These are phyloP conservation scores for Apocynum venetum DNA, from an alignment of 257 asterid genomes.

Conservation along the genomic window DNA sequence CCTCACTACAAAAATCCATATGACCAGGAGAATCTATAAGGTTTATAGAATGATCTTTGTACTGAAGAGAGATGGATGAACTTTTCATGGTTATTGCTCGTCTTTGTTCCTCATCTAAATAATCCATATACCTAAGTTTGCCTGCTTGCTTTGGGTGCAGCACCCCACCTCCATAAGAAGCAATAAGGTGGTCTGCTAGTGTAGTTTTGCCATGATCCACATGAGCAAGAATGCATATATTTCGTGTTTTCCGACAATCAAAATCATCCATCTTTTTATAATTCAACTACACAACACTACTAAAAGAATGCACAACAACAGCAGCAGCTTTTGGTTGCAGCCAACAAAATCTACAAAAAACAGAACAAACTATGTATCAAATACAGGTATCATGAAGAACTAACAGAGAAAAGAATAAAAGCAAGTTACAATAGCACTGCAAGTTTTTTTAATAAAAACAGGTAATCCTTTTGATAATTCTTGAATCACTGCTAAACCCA, in stretches of 20 bases:
- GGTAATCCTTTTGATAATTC: neutral
- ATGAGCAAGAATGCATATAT: conserved; percentile 94
- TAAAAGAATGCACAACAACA: neutral
- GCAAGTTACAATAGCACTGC: too few species aligned
- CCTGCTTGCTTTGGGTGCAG: conserved; percentile 98
- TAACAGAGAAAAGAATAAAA: neutral
- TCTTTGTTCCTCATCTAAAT: conserved; percentile 93
- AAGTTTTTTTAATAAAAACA: too few species aligned
- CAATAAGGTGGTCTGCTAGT: conserved; percentile 85
- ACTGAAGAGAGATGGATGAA: conserved; percentile 72
- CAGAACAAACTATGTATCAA: neutral
- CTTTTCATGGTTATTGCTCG: conserved; percentile 98
- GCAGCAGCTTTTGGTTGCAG: neutral
- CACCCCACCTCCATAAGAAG: conserved; percentile 88
- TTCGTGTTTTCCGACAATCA: conserved; percentile 40
- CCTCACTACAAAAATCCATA: conserved; percentile 98
- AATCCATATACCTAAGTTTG: conserved; percentile 89
- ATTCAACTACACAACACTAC: neutral
- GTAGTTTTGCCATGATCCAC: conserved; percentile 99
- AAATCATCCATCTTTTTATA: conserved; percentile 29
- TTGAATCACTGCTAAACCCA: neutral
- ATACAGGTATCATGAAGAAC: neutral
- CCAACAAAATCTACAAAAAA: neutral
- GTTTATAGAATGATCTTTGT: conserved; percentile 48
- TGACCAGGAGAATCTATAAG: conserved; percentile 96